Evolutionary conservation across 495 filamentous ascomycete species (phyloP), one percentile per base, ranked within the genome.

Genomic region (Xeromyces bisporus): DNA sequence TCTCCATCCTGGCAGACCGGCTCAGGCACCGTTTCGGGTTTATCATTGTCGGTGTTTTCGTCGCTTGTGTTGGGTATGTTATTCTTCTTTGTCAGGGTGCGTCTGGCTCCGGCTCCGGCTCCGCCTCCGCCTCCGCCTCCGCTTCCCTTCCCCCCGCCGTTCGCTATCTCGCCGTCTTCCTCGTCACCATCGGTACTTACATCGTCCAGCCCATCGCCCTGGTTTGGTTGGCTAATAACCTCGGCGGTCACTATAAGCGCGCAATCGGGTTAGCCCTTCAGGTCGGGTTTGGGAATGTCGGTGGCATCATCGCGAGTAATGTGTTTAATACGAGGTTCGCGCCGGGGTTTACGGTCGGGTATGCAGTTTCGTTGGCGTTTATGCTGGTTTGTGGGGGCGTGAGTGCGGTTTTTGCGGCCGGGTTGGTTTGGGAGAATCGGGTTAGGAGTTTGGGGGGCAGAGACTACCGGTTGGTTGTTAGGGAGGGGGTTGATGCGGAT

Each of bases 191-290:
- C 2, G 61, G 61, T 4, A 50, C 50, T 20, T 64, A 55, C 31
- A 41, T 55, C 10, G 38, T 46, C 26, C 38, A 49, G 11, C 56
- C 62, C 0, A 40, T 59, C 4, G 38, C 46, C 3, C 34, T 66
- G 8, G 51, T 50, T 1, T 70, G 65, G 67, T 46, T 67, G 15
- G 41, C 40, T 9, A 58, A 54, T 31, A 62, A 65, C 32, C 29
- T 70, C 11, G 46, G 49, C 6, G 64, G 66, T 10, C 60, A 69
- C 34, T 67, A 61, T 41, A 69, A 70, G 42, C 62, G 64, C 3
- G 50, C 54, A 14, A 48, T 71, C 31, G 51, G 48, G 9, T 39
- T 55, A 3, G 63, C 56, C 3, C 41, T 66, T 23, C 41, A 60
- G 37, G 48, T 67, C 18, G 48, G 48, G 4, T 35, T 66, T 8